A percentile compares a stretch with the other conserved stretches of the same genome.
phyloP scores from a whole-genome alignment of 2,329 filamentous ascomycete genomes.

The Ophiocordyceps sinensis region DNA sequence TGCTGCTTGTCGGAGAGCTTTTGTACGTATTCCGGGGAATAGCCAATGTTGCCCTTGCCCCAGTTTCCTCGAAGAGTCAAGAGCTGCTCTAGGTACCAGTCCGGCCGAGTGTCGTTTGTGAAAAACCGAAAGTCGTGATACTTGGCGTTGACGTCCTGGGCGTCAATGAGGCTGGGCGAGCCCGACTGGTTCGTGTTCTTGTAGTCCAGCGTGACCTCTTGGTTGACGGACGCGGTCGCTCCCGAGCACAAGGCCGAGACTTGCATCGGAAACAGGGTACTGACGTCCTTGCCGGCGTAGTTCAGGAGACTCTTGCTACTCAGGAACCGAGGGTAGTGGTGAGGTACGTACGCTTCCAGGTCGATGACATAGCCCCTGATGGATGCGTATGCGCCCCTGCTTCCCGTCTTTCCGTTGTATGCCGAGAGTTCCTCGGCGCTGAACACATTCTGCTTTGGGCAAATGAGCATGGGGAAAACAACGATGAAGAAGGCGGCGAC shows the following conservation, averaged over 20 bases:
- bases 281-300: conserved; percentile 83
- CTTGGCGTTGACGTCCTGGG: conserved; percentile 54
- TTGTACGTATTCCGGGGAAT: conserved; percentile 61
- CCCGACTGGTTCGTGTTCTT: conserved; percentile 61
- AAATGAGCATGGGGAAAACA: conserved; percentile 74
- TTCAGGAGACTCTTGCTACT: conserved; percentile 48
- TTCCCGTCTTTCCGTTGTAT: conserved; percentile 59
- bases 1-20: conserved; percentile 49
- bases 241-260: conserved; percentile 85
- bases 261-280: conserved; percentile 79
- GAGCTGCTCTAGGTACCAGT: conserved; percentile 92
- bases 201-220: conserved; percentile 73
- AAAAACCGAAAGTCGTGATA: conserved; percentile 91
- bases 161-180: conserved; percentile 47
- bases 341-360: conserved; percentile 54
- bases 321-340: conserved; percentile 56
- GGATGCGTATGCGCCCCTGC: conserved; percentile 51
- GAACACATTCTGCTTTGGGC: conserved; percentile 81
- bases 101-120: conserved; percentile 66
- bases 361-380: conserved; percentile 88
- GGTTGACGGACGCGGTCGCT: conserved; percentile 46
- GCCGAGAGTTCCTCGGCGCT: conserved; percentile 60
- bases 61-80: conserved; percentile 61
- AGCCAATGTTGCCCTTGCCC: conserved; percentile 79
- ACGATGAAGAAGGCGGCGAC: conserved; percentile 81